Base-by-base conservation (phyloP, 345 rosid species). In the Reutealis trisperma region DNA sequence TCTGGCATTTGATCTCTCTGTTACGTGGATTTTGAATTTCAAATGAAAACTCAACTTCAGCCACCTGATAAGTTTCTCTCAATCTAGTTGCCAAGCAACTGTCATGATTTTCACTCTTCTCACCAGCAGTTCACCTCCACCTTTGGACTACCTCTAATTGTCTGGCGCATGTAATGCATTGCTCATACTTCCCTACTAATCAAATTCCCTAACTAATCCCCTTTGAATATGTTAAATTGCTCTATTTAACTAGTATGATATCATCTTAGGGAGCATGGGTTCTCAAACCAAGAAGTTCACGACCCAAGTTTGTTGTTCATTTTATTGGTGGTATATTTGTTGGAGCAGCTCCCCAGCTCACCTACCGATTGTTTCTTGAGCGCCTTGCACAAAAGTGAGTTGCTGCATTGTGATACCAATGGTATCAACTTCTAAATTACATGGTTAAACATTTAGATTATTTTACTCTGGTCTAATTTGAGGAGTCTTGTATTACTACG, bases 291-390 rank as follows among this genome's bases (percentile, higher is more conserved):
- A 89, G 79, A 72, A 77, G 75, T 81, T 80, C 87, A 51, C 87
- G 80, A 71, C 93, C 97, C 13, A 91, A 86, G 79, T 84, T 92
- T 73, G 93, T 93, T 67, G 93, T 87, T 79, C 99, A 96, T 87
- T 96, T 96, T 67, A 34, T 96, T 61, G 99, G 98, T 34, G 99
- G 99, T 22, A 90, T 96, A 83, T 96, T 96, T 82, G 99, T 96
- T 79, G 99, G 99, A 83, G 99, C 99, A 15, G 99, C 99, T 57
- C 99, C 99, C 25, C 99, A 96, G 82, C 91, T 96, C 76, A 85
- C 99, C 15, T 96, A 93, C 79, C 97, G 99, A 19, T 84, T 88
- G 86, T 93, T 96, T 87, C 96, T 96, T 59, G 99, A 96, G 82
- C 89, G 92, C 78, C 93, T 96, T 85, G 87, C 98, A 37, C 94